A percentile compares a stretch with the other conserved stretches of the same genome.
Conservation (phyloP, 2,329 filamentous ascomycete genomes). For the Aspergillus sp. region DNA sequence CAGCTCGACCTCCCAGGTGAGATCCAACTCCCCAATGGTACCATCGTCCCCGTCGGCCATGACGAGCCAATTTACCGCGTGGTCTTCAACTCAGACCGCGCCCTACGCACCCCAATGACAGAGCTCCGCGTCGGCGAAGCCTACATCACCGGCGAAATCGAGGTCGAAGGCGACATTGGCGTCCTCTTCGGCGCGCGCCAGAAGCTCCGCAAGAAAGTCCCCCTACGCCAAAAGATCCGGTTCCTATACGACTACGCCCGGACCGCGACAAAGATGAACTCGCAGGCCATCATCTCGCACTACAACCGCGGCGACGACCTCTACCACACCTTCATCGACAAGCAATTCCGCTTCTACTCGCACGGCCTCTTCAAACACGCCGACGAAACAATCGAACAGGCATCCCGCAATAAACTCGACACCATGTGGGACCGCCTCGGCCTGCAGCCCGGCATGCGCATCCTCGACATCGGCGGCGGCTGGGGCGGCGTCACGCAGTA, state of each 20-base stretch:
- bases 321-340: not conserved
- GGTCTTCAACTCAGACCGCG: not conserved
- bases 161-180: not conserved
- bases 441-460: not conserved
- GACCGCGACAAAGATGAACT: not conserved
- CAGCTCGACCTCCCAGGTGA: no score
- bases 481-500: slow-evolving; percentile 2
- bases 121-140: not conserved
- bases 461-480: not conserved
- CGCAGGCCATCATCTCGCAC: not conserved
- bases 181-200: not conserved
- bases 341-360: not conserved
- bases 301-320: not conserved
- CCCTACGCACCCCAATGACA: slow-evolving; percentile 3
- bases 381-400: not conserved
- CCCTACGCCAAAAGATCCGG: not conserved
- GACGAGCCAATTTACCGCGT: not conserved
- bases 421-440: not conserved
- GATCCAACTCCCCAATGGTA: no score
- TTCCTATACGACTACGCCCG: not conserved
- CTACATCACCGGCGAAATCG: not conserved
- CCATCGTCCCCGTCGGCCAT: no score
- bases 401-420: not conserved
- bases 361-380: not conserved
- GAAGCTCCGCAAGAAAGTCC: not conserved